phyloP scores from a whole-genome alignment of 805 yeast species.

The Candida odintsovae region DNA sequence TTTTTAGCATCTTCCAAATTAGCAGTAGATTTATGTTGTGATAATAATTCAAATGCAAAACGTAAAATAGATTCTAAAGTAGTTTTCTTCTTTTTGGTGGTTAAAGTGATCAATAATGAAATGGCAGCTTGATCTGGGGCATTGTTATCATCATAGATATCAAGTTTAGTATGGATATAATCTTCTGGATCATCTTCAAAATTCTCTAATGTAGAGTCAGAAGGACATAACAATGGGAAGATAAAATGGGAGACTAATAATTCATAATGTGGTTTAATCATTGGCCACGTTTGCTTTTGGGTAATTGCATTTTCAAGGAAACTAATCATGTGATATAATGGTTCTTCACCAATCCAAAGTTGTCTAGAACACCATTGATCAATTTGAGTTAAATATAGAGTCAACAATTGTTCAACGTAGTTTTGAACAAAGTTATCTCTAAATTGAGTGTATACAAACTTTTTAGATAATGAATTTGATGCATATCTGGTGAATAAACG shows the following conservation, averaged over 20 bases:
- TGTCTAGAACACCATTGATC: slow-evolving; percentile 64
- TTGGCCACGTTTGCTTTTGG: slow-evolving; percentile 57
- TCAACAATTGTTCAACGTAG: slow-evolving; percentile 69
- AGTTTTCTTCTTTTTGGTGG: slow-evolving; percentile 55
- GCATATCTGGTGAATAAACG: slow-evolving; percentile 72
- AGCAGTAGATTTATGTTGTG: slow-evolving; percentile 22
- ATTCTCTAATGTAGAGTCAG: slow-evolving; percentile 58
- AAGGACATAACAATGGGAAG: slow-evolving; percentile 69
- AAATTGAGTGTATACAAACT: slow-evolving; percentile 57
- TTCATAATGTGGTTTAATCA: slow-evolving; percentile 59
- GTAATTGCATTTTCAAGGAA: slow-evolving; percentile 59
- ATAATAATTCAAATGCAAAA: slow-evolving; percentile 49
- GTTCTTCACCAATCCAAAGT: slow-evolving; percentile 65
- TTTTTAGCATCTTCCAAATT: slow-evolving; percentile 47
- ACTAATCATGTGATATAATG: slow-evolving; percentile 57
- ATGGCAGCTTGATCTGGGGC: slow-evolving; percentile 80
- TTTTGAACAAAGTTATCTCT: slow-evolving; percentile 45
- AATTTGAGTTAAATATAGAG: slow-evolving; percentile 57
- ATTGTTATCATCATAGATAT: slow-evolving; percentile 52
- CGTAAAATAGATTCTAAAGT: slow-evolving; percentile 56
- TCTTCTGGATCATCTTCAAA: slow-evolving; percentile 88
- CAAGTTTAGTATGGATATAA: slow-evolving; percentile 70
- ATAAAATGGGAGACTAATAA: slow-evolving; percentile 65
- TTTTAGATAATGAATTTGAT: slow-evolving; percentile 38
- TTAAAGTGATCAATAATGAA: slow-evolving; percentile 64